Percentiles rank a stretch among this genome's conserved stretches.
Conservation (phyloP, 352 stramenopile species). For the Phytophthora capsici region DNA sequence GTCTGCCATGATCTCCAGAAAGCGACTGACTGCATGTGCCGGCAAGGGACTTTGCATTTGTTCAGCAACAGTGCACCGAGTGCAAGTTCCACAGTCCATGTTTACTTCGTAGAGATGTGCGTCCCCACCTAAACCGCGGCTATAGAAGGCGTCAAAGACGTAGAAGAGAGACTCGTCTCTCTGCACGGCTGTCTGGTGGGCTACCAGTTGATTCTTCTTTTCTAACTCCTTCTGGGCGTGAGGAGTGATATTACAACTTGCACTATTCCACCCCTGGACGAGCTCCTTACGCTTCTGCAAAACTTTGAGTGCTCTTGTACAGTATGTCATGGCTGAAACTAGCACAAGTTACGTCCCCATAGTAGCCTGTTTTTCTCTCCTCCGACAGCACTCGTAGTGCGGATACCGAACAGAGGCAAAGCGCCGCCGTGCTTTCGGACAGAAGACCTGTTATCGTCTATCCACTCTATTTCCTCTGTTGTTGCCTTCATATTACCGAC, state of each 20-base stretch:
- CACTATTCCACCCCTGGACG: background rate
- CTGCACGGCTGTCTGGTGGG: background rate
- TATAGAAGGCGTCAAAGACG: background rate
- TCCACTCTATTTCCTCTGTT: background rate
- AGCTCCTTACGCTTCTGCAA: background rate
- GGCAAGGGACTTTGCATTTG: background rate
- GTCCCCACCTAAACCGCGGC: background rate
- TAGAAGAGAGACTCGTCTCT: background rate
- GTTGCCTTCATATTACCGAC: background rate
- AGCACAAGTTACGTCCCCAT: background rate
- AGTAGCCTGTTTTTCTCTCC: constrained; percentile 14
- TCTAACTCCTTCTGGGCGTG: background rate
- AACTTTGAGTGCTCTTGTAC: background rate
- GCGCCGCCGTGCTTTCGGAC: background rate
- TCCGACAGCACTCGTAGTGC: constrained; percentile 5
- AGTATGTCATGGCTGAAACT: background rate
- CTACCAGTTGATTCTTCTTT: background rate
- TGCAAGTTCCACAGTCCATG: background rate
- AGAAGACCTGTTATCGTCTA: background rate
- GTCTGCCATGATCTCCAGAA: background rate
- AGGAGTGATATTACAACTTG: background rate
- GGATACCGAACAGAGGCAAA: constrained; percentile 10
- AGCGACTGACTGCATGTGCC: background rate
- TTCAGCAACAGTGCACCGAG: background rate
- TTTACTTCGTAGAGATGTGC: background rate